Base-by-base conservation (phyloP, 83 land plant genomes). In the Diphasiastrum complanatum region DNA sequence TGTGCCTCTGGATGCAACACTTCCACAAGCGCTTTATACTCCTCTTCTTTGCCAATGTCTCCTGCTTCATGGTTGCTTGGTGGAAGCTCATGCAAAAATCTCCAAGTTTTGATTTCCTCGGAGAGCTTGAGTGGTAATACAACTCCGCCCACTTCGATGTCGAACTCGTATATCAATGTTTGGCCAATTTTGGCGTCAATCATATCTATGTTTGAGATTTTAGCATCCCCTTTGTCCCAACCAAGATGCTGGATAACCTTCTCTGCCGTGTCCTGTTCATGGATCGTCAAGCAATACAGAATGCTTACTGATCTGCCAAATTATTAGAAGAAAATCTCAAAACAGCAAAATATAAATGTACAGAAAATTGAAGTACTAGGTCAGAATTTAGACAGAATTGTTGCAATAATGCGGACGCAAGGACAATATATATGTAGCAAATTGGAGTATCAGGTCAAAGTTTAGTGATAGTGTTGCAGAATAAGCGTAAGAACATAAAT, bases 101-200 rank as follows among this genome's bases (percentile, higher is more conserved):
- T 78, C 95, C 95, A 92, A 22, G 77, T 25, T 5, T 68, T 77
- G 31, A 87, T 77, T 50, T 92, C 91, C 72, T 87, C 97, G 40
- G 87, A 63, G 29, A 92, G 68, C 72, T 72, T 79, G 19, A 92
- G 60, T 5, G 97, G 97, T 22, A 83, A 8, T 4, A 83, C 73
- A 56, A 45, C 60, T 28, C 77, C 82, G 20, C 77, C 95, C 3
- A 92, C 59, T 64, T 87, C 80, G 0, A 92, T 63, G 45, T 92
- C 87, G 40, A 92, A 92, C 59, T 92, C 97, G 40, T 85, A 85
- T 8, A 82, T 82, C 51, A 85, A 76, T 2, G 95, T 79, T 32
- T 83, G 83, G 33, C 97, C 97, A 33, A 88, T 78, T 36, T 63
- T 46, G 14, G 95, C 84, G 33, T 85, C 95, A 51, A 78, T 50